Conservation (phyloP, 2,329 filamentous ascomycete species). For the Parastagonospora avenae region DNA sequence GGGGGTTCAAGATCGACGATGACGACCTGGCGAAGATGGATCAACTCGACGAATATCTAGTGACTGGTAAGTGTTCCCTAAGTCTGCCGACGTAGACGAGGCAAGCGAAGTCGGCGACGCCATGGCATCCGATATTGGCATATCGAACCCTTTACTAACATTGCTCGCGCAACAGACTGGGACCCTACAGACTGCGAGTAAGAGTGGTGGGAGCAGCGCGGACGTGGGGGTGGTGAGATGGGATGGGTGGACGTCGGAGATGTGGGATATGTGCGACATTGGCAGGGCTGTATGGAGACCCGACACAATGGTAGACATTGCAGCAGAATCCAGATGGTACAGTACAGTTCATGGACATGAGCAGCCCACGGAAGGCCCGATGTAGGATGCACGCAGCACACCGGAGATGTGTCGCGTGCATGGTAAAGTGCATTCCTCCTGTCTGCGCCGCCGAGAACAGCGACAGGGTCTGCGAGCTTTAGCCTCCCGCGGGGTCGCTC, state of each 20-base stretch:
- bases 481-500: constrained; percentile 8
- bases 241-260: constrained; percentile 10
- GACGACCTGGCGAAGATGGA: constrained; percentile 69
- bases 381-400: not conserved
- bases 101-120: constrained; percentile 19
- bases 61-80: constrained; percentile 55
- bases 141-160: constrained; percentile 10
- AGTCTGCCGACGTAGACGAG: not conserved
- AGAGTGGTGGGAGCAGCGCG: constrained; percentile 20
- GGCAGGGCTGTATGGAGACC: constrained; percentile 1
- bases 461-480: not conserved
- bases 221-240: constrained; percentile 26
- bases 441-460: too few relatives aligned
- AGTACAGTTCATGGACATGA: not conserved
- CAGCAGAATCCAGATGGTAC: too few relatives aligned
- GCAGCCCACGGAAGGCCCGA: constrained; percentile 1
- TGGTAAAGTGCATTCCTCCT: not conserved
- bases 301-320: not conserved
- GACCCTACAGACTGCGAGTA: constrained; percentile 52
- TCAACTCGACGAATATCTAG: constrained; percentile 71
- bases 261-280: not conserved
- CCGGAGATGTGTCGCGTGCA: constrained; percentile 6
- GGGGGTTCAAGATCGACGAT: constrained; percentile 64
- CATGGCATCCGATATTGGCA: not conserved
- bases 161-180: constrained; percentile 43